Percentiles rank a stretch among this genome's conserved stretches.
Evolutionary conservation across 768 basidiomycete species (phyloP).

Genomic region (Leccinum sublutescens): DNA sequence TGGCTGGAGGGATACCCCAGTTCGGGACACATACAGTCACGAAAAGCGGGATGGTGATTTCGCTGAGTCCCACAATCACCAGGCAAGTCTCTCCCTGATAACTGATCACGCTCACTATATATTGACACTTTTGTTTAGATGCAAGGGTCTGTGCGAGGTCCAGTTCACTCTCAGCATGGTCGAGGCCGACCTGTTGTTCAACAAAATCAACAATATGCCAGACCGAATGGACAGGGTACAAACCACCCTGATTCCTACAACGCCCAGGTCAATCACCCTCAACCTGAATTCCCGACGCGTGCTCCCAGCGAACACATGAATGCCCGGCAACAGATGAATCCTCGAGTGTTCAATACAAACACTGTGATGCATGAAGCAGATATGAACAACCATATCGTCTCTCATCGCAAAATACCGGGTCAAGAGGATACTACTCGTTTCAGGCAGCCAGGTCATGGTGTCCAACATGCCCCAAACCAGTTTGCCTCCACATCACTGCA

Average conservation of each 20-base stretch:
- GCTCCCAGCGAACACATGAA: slow-evolving; percentile 40
- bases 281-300: slow-evolving; percentile 27
- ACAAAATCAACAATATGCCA: slow-evolving; percentile 45
- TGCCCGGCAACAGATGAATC: slow-evolving; percentile 35
- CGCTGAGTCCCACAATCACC: slow-evolving; percentile 35
- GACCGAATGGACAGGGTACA: slow-evolving; percentile 34
- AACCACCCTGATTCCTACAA: slow-evolving; percentile 38
- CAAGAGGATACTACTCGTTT: slow-evolving; percentile 40
- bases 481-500: slow-evolving; percentile 47
- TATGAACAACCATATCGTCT: slow-evolving; percentile 24
- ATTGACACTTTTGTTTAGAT: slow-evolving; percentile 38
- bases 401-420: slow-evolving; percentile 43
- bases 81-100: slow-evolving; percentile 40
- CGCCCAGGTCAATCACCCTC: slow-evolving; percentile 25
- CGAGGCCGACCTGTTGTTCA: slow-evolving; percentile 39
- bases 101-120: slow-evolving; percentile 5
- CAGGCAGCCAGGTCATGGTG: slow-evolving; percentile 31
- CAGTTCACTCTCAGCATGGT: slow-evolving; percentile 36
- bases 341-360: slow-evolving; percentile 25
- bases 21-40: slow-evolving; percentile 40
- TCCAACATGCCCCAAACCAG: slow-evolving; percentile 39
- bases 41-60: slow-evolving; percentile 42
- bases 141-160: slow-evolving; percentile 43
- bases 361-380: slow-evolving; percentile 38
- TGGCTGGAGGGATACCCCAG: not conserved